Base-by-base conservation (phyloP, 805 yeast species). In the Myxozyma vanderwaltii region DNA sequence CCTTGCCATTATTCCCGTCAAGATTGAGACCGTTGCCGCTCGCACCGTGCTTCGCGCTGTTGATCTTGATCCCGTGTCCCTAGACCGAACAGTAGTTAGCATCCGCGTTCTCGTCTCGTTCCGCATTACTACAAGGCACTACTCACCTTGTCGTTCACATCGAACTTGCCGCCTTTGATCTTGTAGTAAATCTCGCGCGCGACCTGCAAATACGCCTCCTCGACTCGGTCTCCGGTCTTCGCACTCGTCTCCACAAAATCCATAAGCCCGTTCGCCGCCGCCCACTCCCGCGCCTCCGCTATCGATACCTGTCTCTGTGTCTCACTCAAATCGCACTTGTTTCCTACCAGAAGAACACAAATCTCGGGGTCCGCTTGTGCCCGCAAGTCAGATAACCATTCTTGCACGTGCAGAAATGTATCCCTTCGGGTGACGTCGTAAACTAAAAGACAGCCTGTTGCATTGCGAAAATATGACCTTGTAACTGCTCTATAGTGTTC, bases 331-430 rank as follows among this genome's bases (percentile, higher is more conserved):
- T 91, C 97, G 8, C 73, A 61, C 74, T 91, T 91, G 71, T 94
- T 91, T 1, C 96, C 97, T 6, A 90, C 86, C 10, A 91, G 71
- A 50, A 89, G 84, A 56, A 91, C 86, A 46, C 88, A 82, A 51
- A 90, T 82, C 44, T 84, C 83, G 38, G 67, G 78, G 60, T 82
- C 81, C 23, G 87, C 86, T 81, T 89, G 91, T 17, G 77, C 73
- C 64, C 82, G 77, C 63, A 90, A 87, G 72, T 90, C 96, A 38
- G 77, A 68, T 65, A 86, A 82, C 97, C 97, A 90, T 67, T 82
- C 84, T 26, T 74, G 67, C 69, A 67, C 74, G 45, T 71, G 63
- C 27, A 65, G 64, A 57, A 72, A 73, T 7, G 76, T 72, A 46
- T 71, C 70, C 21, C 69, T 51, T 13, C 76, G 63, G 2, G 75